Percentiles rank a stretch among this genome's conserved stretches.
Conservation (phyloP, 2,329 filamentous ascomycete genomes). For the Hawksworthiomyces lignivorus region DNA sequence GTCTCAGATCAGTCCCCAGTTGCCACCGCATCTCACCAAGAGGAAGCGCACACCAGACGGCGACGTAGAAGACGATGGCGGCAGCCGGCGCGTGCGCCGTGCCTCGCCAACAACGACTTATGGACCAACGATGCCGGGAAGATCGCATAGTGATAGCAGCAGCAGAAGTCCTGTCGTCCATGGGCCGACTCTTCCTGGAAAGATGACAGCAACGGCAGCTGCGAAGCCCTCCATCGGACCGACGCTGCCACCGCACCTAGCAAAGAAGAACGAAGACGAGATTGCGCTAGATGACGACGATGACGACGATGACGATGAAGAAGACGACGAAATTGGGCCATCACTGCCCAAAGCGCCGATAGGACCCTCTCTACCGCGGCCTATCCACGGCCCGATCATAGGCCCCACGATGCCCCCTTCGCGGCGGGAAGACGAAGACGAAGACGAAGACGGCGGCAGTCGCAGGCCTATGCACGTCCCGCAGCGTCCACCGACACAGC, state of each 20-base stretch:
- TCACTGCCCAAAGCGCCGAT: slow-evolving; percentile 14
- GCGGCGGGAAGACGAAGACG: no score
- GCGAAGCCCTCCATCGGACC: slow-evolving; percentile 17
- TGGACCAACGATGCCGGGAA: slow-evolving; percentile 1
- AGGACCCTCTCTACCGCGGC: not conserved
- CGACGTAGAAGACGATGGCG: slow-evolving; percentile 27
- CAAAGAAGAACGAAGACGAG: slow-evolving; percentile 29
- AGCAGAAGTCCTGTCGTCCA: no score
- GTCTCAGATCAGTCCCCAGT: slow-evolving; percentile 61
- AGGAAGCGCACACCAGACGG: slow-evolving; percentile 48
- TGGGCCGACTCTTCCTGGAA: no score
- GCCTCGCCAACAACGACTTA: slow-evolving; percentile 4
- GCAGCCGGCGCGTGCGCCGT: slow-evolving; percentile 5
- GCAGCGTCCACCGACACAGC: no score
- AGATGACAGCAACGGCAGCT: not conserved
- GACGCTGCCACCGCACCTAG: slow-evolving; percentile 16
- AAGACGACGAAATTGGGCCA: slow-evolving; percentile 19
- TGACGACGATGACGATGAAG: slow-evolving; percentile 23
- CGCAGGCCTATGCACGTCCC: no score
- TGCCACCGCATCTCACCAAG: slow-evolving; percentile 61
- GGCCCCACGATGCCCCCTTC: slow-evolving; percentile 18
- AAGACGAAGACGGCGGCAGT: no score
- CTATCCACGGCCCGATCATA: slow-evolving; percentile 7
- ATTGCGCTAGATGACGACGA: slow-evolving; percentile 31
- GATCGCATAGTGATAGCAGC: no score